Evolutionary conservation across 139 green algal genomes (phyloP).

Genomic region (Auxenochlorella pyrenoidosa): DNA sequence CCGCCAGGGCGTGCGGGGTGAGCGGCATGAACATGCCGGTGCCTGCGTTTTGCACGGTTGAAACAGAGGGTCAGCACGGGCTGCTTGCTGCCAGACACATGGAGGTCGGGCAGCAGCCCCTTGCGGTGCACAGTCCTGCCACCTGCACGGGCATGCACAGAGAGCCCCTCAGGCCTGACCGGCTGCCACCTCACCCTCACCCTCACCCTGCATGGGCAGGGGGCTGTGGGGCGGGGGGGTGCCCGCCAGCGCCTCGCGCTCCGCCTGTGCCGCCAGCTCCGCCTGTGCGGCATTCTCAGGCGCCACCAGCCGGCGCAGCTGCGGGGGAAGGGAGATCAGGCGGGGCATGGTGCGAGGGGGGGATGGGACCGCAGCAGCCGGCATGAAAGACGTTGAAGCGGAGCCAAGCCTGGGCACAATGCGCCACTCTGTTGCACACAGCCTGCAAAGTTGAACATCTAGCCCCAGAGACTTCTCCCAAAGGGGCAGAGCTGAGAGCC

Average conservation of each 20-base stretch:
- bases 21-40: slow-evolving; percentile 13
- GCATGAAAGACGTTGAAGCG: no score
- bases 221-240: slow-evolving; percentile 14
- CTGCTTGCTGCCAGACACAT: neutral
- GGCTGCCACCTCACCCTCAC: no score
- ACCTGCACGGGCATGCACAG: no score
- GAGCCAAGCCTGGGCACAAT: no score
- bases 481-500: no score
- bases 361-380: neutral
- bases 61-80: neutral
- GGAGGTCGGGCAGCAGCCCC: no score
- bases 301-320: slow-evolving; percentile 17
- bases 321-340: neutral
- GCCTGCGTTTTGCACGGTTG: neutral
- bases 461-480: no score
- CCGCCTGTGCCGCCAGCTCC: neutral
- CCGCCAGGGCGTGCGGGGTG: neutral
- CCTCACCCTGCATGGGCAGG: slow-evolving; percentile 15
- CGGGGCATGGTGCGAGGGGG: neutral
- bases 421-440: no score
- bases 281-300: neutral
- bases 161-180: no score
- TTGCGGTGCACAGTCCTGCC: no score
- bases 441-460: no score
- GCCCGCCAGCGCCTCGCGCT: neutral